Conservation (phyloP, 2,329 filamentous ascomycete species). For the Ascochyta viciae-villosae region DNA sequence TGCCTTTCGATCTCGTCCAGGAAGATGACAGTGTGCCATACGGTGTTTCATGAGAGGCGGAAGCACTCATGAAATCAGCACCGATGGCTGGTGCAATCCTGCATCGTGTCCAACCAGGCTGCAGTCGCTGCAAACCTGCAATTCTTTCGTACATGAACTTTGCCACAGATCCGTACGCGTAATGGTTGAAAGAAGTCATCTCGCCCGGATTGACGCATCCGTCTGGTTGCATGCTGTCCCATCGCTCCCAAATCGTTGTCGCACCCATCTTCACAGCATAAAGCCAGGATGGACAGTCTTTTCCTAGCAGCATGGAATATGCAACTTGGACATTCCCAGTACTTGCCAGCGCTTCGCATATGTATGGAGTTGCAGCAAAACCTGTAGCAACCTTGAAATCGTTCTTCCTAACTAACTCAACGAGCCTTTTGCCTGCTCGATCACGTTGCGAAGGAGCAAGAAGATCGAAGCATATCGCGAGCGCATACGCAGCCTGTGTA, state of each 20-base stretch:
- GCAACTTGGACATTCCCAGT: constrained; percentile 19
- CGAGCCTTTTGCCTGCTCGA: neutral
- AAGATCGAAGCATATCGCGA: neutral
- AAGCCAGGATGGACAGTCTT: constrained; percentile 55
- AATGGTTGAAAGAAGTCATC: constrained; percentile 51
- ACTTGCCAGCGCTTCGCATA: constrained; percentile 7
- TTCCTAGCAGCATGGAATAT: constrained; percentile 47
- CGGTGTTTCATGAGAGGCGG: neutral
- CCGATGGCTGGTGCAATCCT: neutral
- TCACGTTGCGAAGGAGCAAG: neutral
- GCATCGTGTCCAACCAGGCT: neutral
- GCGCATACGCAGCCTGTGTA: neutral
- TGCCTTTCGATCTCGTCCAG: no score
- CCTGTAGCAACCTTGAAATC: constrained; percentile 21
- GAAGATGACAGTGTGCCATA: neutral
- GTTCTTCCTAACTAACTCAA: neutral
- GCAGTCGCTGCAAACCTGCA: neutral
- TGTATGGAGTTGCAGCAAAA: constrained; percentile 20
- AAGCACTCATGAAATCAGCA: neutral
- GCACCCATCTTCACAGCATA: constrained; percentile 56
- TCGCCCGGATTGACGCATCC: constrained; percentile 54
- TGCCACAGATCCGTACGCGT: constrained; percentile 51
- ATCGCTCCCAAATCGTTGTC: constrained; percentile 60
- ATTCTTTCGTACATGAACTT: constrained; percentile 47
- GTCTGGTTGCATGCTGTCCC: constrained; percentile 57